Evolutionary conservation across 225 moss, liverwort and hornwort genomes (phyloP).

Genomic region (Rhytidiadelphus loreus): DNA sequence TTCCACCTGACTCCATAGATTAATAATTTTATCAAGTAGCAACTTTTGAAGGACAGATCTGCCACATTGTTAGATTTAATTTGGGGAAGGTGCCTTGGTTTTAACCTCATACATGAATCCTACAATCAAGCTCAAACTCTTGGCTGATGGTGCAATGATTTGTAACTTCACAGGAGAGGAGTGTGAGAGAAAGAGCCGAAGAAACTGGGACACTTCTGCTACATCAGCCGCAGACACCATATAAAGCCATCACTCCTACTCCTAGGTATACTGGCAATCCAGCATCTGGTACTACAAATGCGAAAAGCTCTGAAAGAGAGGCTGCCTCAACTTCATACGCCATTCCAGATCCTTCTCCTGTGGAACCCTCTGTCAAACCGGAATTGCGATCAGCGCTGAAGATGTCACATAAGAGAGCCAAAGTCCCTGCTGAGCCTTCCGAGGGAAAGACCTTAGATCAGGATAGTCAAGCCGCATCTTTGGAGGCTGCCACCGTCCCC

Average conservation of each 20-base stretch:
- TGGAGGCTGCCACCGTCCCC: slow-evolving; percentile 14
- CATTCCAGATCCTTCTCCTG: neutral
- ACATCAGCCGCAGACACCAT: neutral
- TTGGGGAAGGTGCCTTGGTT: neutral
- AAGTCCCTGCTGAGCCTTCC: neutral
- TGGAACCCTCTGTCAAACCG: neutral
- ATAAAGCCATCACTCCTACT: neutral
- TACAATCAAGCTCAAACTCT: neutral
- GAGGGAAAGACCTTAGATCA: neutral
- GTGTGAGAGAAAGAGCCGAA: slow-evolving; percentile 7
- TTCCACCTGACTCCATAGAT: neutral
- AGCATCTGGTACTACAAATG: neutral
- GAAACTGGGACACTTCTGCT: neutral
- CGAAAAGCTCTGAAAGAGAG: neutral
- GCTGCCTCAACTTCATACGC: neutral
- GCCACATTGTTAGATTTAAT: neutral
- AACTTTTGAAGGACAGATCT: neutral
- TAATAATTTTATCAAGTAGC: neutral
- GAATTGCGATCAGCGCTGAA: slow-evolving; percentile 28
- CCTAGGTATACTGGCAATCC: neutral
- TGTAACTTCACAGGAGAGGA: slow-evolving; percentile 19
- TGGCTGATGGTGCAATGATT: neutral
- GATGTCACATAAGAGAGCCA: slow-evolving; percentile 24
- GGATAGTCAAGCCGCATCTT: slow-evolving; percentile 19
- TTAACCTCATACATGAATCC: neutral